Conservation (phyloP, 1,284 basidiomycete genomes). For the Austroboletus niveus region DNA sequence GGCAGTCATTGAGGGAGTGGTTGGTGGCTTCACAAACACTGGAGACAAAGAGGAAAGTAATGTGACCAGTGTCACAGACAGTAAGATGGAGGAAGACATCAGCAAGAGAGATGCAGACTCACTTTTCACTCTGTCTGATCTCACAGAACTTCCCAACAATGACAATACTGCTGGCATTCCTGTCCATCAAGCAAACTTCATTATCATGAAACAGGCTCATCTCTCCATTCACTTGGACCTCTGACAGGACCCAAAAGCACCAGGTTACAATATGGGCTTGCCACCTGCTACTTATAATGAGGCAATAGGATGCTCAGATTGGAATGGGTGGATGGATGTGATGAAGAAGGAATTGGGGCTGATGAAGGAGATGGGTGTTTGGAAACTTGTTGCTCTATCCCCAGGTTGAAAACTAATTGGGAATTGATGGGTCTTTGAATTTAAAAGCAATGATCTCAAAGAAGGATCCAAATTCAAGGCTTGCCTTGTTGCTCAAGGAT, state of each 20-base stretch:
- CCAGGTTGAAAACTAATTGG: neutral
- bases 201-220: neutral
- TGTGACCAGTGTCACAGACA: no score
- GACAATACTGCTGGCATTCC: neutral
- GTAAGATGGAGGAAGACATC: no score
- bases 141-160: neutral
- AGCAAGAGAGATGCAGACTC: no score
- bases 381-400: neutral
- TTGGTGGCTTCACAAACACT: no score
- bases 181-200: neutral
- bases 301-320: neutral
- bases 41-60: no score
- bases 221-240: neutral
- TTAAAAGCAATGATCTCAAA: slow-evolving; percentile 1
- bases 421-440: slow-evolving; percentile 5
- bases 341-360: neutral
- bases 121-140: no score
- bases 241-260: neutral
- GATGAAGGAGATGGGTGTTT: slow-evolving; percentile 10
- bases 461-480: slow-evolving; percentile 31
- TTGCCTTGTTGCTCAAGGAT: slow-evolving; percentile 39
- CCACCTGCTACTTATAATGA: neutral
- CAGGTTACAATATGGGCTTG: neutral
- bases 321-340: neutral
- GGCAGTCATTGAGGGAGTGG: no score